Evolutionary conservation across 768 basidiomycete species (phyloP).

Genomic region (Phallus indusiatus): DNA sequence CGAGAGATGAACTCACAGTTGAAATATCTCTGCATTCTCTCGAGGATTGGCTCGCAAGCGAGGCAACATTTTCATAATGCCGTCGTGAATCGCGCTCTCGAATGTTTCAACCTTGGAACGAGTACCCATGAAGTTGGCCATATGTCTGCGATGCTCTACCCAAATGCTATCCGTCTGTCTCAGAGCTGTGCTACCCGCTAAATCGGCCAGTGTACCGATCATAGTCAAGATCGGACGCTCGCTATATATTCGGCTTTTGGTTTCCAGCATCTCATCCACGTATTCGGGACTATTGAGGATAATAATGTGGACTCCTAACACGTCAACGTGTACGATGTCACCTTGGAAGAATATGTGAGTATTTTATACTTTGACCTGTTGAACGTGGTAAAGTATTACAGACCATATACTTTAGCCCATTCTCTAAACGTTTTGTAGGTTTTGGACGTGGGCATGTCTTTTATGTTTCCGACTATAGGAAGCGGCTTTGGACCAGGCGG

Average conservation of each 20-base stretch:
- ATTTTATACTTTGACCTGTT: not conserved
- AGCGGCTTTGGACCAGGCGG: constrained; percentile 40
- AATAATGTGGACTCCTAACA: constrained; percentile 27
- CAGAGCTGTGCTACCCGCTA: not conserved
- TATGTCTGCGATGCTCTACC: constrained; percentile 15
- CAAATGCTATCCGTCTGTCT: constrained; percentile 10
- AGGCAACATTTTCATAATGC: constrained; percentile 10
- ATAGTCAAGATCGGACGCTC: constrained; percentile 13
- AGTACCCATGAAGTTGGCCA: constrained; percentile 17
- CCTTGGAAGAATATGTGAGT: constrained; percentile 18
- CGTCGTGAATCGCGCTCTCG: constrained; percentile 10
- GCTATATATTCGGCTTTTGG: constrained; percentile 21
- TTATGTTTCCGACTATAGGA: constrained; percentile 39
- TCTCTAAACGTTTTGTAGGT: constrained; percentile 32
- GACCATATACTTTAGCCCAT: constrained; percentile 37
- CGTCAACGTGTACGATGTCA: constrained; percentile 36
- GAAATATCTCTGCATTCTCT: constrained; percentile 12
- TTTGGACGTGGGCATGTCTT: constrained; percentile 32
- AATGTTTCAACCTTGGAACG: constrained; percentile 15
- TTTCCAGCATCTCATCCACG: constrained; percentile 30
- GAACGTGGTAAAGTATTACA: not conserved
- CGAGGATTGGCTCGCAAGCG: constrained; percentile 10
- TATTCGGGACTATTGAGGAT: constrained; percentile 23
- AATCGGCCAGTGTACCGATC: not conserved
- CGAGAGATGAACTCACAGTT: not conserved